Percentiles rank a stretch among this genome's conserved stretches.
Conservation (phyloP, 768 basidiomycete genomes). For the Tephrocybe sp. region DNA sequence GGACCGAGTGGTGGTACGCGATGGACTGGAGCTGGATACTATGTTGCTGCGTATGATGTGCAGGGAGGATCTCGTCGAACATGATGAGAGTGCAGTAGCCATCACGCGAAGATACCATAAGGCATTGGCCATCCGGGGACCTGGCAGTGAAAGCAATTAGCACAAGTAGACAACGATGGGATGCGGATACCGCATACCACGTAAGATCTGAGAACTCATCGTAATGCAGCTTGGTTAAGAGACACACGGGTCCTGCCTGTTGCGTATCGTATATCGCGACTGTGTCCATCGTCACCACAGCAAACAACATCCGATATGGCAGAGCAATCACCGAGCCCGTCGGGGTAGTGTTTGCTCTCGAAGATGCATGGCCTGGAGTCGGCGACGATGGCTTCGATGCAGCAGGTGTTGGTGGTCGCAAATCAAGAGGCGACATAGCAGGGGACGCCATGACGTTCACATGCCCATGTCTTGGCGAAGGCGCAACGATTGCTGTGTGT, state of each 20-base stretch:
- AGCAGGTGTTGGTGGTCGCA: conserved; percentile 61
- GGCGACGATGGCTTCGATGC: conserved; percentile 55
- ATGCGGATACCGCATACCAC: conserved; percentile 58
- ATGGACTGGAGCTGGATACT: conserved; percentile 89
- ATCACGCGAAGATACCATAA: conserved; percentile 90
- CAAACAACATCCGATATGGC: conserved; percentile 92
- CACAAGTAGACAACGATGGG: not conserved
- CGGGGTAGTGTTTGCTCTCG: conserved; percentile 1
- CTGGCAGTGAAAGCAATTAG: conserved; percentile 35
- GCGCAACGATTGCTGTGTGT: conserved; percentile 38
- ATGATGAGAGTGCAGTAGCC: conserved; percentile 95
- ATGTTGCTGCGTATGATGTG: conserved; percentile 88
- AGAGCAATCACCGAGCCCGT: conserved; percentile 79
- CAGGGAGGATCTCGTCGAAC: conserved; percentile 91
- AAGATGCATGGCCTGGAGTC: conserved; percentile 27
- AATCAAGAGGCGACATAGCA: conserved; percentile 50
- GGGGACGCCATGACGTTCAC: conserved; percentile 42
- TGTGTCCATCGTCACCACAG: conserved; percentile 95
- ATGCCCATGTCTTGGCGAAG: conserved; percentile 41
- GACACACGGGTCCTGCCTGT: conserved; percentile 86
- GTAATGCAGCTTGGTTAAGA: conserved; percentile 94
- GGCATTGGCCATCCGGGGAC: conserved; percentile 93
- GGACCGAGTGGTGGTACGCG: conserved; percentile 78
- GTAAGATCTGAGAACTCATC: conserved; percentile 96
- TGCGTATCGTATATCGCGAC: conserved; percentile 96